These are phyloP conservation scores for Alternaria triticina DNA, from an alignment of 2,329 filamentous ascomycete genomes.

Conservation along the genomic window DNA sequence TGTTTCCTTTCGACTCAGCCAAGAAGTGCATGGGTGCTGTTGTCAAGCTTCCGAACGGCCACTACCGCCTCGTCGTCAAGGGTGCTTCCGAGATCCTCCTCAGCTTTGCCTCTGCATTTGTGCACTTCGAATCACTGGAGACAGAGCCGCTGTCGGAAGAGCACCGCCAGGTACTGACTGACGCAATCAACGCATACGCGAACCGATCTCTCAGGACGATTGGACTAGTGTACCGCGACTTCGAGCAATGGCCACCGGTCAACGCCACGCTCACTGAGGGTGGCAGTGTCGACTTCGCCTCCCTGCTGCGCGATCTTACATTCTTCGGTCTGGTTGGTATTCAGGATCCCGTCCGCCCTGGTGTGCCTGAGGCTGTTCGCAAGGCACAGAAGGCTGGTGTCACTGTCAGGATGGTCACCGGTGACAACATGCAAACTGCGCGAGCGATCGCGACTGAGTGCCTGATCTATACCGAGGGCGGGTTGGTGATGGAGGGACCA, in stretches of 20 bases:
- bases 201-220: conserved; percentile 52
- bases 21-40: conserved; percentile 65
- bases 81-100: conserved; percentile 65
- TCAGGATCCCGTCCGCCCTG: conserved; percentile 91
- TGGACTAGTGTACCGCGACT: conserved; percentile 50
- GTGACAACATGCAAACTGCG: conserved; percentile 94
- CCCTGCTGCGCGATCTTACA: conserved; percentile 62
- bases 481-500: conserved; percentile 82
- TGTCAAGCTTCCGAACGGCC: conserved; percentile 55
- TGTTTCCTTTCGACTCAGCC: conserved; percentile 62
- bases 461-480: conserved; percentile 80
- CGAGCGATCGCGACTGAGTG: conserved; percentile 97
- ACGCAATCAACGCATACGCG: conserved; percentile 49
- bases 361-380: conserved; percentile 82
- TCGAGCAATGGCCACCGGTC: conserved; percentile 43
- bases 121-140: conserved; percentile 24
- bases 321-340: conserved; percentile 91
- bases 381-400: conserved; percentile 92
- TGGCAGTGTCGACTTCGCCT: conserved; percentile 28
- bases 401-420: conserved; percentile 94
- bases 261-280: conserved; percentile 25
- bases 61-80: conserved; percentile 61
- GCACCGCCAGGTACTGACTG: conserved; percentile 26
- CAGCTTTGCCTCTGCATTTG: conserved; percentile 46
- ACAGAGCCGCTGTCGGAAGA: conserved; percentile 21